Percentiles rank a stretch among this genome's conserved stretches.
Evolutionary conservation across 768 basidiomycete genomes (phyloP).

Genomic region (Mycena metata): DNA sequence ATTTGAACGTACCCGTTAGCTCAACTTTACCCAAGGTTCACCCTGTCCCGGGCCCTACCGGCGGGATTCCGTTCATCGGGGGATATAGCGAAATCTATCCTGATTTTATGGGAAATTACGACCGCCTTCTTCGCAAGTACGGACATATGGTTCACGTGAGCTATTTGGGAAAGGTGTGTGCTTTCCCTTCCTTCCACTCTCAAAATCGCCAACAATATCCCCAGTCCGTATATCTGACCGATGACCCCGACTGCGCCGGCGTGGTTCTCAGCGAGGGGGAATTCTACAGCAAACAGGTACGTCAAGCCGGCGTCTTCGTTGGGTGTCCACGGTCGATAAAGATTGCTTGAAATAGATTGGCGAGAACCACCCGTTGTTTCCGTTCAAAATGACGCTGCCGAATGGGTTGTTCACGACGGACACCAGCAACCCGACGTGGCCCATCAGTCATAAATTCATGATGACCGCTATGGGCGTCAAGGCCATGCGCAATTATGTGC

Average conservation of each 20-base stretch:
- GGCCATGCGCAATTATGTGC: slow-evolving; percentile 36
- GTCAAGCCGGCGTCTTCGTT: too few relatives aligned
- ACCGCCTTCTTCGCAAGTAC: slow-evolving; percentile 31
- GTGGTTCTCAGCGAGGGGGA: too few relatives aligned
- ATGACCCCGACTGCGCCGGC: too few relatives aligned
- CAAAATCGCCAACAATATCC: too few relatives aligned
- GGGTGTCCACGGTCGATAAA: too few relatives aligned
- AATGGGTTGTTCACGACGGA: slow-evolving; percentile 37
- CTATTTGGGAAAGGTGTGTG: slow-evolving; percentile 28
- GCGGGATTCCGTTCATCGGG: slow-evolving; percentile 32
- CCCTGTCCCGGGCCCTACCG: slow-evolving; percentile 29
- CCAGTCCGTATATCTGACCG: too few relatives aligned
- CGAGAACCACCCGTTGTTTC: slow-evolving; percentile 34
- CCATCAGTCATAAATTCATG: slow-evolving; percentile 36
- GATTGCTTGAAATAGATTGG: too few relatives aligned
- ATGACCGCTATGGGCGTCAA: slow-evolving; percentile 37
- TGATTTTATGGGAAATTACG: slow-evolving; percentile 36
- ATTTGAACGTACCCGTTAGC: too few relatives aligned
- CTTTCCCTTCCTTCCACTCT: neutral
- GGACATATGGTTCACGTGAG: slow-evolving; percentile 34
- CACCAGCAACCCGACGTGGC: slow-evolving; percentile 30
- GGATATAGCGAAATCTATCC: slow-evolving; percentile 36
- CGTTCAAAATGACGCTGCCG: slow-evolving; percentile 19
- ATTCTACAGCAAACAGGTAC: too few relatives aligned
- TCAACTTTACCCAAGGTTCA: too few relatives aligned